Base-by-base conservation (phyloP, 2,329 filamentous ascomycete genomes). In the Dichotomopilus funicola region DNA sequence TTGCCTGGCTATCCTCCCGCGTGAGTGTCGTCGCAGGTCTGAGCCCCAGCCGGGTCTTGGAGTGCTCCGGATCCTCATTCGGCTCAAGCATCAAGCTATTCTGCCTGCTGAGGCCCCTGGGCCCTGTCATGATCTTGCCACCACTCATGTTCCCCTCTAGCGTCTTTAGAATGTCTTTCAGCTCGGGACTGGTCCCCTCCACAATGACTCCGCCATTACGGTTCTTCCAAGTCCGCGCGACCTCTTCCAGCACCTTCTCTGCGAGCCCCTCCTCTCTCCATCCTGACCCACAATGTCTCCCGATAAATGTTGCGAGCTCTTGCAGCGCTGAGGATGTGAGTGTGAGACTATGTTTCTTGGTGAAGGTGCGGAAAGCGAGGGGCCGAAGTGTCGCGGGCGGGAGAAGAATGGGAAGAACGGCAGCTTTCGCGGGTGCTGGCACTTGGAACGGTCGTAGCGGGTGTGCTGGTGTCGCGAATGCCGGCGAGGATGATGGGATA, bases 211-310 rank as follows among this genome's bases (percentile, higher is more conserved):
- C 89, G 1, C 90, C 90, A 67, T 89, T 91, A 57, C 87, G 80
- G 62, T 86, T 89, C 75, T 96, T 97, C 95, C 94, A 99, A 63
- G 82, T 82, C 70, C 88, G 87, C 1, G 94, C 91, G 6, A 91
- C 83, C 71, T 97, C 94, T 65, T 99, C 94, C 38, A 99, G 74
- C 10, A 96, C 89, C 62, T 86, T 87, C 71, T 99, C 95, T 2
- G 91, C 94, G 36, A 96, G 76, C 0, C 95, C 92, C 69, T 95
- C 91, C 73, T 97, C 91, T 65, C 92, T 83, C 94, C 94, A 99
- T 85, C 86, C 90, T 55, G 91, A 91, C 37, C 94, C 94, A 70
- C 94, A 99, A 71, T 96, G 88, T 63, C 89, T 86, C 9, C 94
- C 95, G 52, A 99, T 87, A 70, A 99, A 99, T 1, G 82, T 80